phyloP scores from a whole-genome alignment of 2,329 filamentous ascomycete genomes.

The Aspergillus floridensis region DNA sequence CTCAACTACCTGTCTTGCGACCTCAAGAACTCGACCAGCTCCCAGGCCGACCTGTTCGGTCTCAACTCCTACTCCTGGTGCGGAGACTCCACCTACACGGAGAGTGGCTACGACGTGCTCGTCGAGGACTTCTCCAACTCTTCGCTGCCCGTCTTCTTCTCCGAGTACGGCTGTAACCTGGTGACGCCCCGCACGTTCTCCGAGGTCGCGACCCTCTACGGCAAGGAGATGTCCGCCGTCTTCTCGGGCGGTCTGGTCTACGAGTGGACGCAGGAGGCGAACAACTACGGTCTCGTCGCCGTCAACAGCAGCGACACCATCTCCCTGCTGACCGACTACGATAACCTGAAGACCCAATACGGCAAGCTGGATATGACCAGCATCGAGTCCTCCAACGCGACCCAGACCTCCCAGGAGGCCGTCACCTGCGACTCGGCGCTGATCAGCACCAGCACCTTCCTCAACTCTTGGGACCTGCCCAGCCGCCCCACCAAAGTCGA shows the following conservation, averaged over 20 bases:
- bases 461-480: constrained; percentile 76
- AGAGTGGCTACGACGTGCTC: constrained; percentile 56
- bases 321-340: constrained; percentile 63
- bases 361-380: constrained; percentile 68
- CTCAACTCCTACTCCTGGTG: constrained; percentile 70
- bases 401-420: constrained; percentile 53
- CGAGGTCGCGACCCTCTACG: constrained; percentile 61
- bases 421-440: constrained; percentile 65
- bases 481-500: constrained; percentile 64
- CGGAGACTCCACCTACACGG: constrained; percentile 55
- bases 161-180: constrained; percentile 65
- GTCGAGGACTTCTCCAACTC: constrained; percentile 58
- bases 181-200: constrained; percentile 57
- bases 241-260: constrained; percentile 59
- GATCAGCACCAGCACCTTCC: constrained; percentile 66
- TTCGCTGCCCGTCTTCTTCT: constrained; percentile 64
- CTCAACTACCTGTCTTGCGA: constrained; percentile 62
- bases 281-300: constrained; percentile 58
- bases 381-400: constrained; percentile 63
- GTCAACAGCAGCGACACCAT: constrained; percentile 59
- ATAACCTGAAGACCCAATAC: constrained; percentile 73
- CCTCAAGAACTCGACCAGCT: constrained; percentile 48
- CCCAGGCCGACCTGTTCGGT: constrained; percentile 63
- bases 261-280: constrained; percentile 49
- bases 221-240: constrained; percentile 56